phyloP scores from a whole-genome alignment of 306 rosid genomes.

The Senna siamea region DNA sequence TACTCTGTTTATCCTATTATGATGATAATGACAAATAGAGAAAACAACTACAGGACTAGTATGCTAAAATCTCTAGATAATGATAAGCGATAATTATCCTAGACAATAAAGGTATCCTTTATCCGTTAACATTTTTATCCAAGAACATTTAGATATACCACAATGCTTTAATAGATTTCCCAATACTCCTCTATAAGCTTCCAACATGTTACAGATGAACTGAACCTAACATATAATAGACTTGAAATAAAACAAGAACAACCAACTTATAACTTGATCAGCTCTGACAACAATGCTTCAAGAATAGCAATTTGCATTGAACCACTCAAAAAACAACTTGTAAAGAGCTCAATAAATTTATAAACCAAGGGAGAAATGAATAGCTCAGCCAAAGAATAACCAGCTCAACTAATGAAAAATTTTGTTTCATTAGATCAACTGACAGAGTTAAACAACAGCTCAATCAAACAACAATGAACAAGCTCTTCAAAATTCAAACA shows the following conservation, averaged over 20 bases:
- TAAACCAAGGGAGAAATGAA: too few relatives aligned
- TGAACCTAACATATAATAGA: neutral
- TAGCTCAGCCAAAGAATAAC: neutral
- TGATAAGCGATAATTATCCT: neutral
- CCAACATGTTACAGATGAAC: neutral
- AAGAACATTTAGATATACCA: neutral
- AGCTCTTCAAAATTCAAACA: neutral
- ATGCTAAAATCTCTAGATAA: neutral
- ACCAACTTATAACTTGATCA: neutral
- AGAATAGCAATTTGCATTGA: too few relatives aligned
- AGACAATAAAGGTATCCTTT: neutral
- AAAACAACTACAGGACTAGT: neutral
- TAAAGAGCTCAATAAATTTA: neutral
- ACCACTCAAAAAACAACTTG: neutral
- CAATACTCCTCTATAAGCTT: neutral
- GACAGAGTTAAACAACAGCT: neutral
- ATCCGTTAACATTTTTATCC: neutral
- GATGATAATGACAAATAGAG: too few relatives aligned
- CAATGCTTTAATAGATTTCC: neutral
- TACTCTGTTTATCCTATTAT: neutral
- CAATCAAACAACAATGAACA: neutral
- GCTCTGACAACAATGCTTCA: neutral
- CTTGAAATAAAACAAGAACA: neutral
- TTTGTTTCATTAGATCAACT: too few relatives aligned
- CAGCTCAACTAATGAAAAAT: too few relatives aligned